Conservation (phyloP, 1,284 basidiomycete genomes). For the Ustilago shanxiensis region DNA sequence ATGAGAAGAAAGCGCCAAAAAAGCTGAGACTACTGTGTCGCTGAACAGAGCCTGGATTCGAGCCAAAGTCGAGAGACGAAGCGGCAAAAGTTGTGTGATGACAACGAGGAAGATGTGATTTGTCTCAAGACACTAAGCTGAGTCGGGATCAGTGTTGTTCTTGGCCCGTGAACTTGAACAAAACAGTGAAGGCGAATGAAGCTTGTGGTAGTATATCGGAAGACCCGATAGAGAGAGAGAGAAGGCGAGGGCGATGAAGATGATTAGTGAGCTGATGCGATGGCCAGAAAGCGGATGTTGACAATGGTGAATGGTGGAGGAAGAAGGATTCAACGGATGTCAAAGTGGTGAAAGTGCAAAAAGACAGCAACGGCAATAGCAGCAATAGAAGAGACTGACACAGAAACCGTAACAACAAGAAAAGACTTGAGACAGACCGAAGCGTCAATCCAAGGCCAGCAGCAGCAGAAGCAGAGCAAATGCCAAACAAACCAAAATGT, state of each 20-base stretch:
- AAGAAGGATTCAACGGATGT: background rate
- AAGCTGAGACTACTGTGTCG: too few species aligned
- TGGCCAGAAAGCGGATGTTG: background rate
- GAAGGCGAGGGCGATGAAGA: background rate
- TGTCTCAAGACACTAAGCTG: background rate
- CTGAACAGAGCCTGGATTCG: too few species aligned
- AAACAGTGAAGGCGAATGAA: conserved; percentile 1
- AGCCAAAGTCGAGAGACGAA: background rate
- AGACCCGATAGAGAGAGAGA: background rate
- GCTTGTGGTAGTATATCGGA: too few species aligned
- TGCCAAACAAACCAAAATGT: conserved; percentile 5
- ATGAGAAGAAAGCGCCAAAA: background rate
- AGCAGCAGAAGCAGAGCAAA: background rate
- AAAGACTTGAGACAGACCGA: background rate
- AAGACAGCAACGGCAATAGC: background rate
- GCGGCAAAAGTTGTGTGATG: background rate
- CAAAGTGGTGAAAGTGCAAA: background rate
- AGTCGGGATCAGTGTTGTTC: background rate
- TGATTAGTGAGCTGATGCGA: background rate
- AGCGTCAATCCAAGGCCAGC: background rate
- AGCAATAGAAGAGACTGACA: too few species aligned
- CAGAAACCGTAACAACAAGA: too few species aligned
- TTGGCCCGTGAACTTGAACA: background rate
- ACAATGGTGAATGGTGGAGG: background rate
- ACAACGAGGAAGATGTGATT: background rate